Percentiles rank a stretch among this genome's conserved stretches.
Conservation (phyloP, 2,329 filamentous ascomycete genomes). For the Akanthomyces uredinophilus region DNA sequence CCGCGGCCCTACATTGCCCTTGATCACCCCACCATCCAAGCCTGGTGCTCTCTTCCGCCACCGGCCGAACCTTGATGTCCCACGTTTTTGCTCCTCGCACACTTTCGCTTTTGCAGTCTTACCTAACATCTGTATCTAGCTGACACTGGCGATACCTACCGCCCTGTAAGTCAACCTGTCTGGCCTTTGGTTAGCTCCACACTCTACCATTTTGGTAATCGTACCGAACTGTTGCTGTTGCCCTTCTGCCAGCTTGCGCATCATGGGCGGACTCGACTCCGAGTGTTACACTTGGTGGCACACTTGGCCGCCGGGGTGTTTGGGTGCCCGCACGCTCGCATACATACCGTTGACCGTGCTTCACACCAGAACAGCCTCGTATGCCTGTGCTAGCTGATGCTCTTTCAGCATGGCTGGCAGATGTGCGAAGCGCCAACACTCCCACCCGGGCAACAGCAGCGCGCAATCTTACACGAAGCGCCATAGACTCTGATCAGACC, state of each 20-base stretch:
- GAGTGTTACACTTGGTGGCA: background rate
- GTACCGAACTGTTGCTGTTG: background rate
- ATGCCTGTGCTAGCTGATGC: background rate
- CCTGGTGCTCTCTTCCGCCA: constrained; percentile 18
- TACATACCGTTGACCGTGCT: background rate
- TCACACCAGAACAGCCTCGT: background rate
- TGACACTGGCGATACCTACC: constrained; percentile 57
- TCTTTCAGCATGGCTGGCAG: background rate
- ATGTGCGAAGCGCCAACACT: background rate
- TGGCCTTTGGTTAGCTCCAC: constrained; percentile 6
- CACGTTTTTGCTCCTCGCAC: constrained; percentile 16
- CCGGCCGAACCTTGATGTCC: constrained; percentile 18
- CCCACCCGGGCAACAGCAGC: constrained; percentile 1
- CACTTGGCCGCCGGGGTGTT: background rate
- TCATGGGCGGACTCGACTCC: background rate
- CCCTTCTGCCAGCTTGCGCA: background rate
- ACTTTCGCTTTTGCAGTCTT: constrained; percentile 1
- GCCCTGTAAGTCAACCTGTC: constrained; percentile 45
- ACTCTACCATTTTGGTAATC: background rate
- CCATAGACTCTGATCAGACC: background rate
- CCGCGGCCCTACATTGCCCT: constrained; percentile 4
- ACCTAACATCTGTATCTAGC: constrained; percentile 46
- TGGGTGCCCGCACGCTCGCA: background rate
- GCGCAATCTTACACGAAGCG: constrained; percentile 28
- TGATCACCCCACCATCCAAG: constrained; percentile 8